Evolutionary conservation across 805 yeast species (phyloP), one percentile per base, ranked within the genome.

Genomic region (Grigorovia humatica): DNA sequence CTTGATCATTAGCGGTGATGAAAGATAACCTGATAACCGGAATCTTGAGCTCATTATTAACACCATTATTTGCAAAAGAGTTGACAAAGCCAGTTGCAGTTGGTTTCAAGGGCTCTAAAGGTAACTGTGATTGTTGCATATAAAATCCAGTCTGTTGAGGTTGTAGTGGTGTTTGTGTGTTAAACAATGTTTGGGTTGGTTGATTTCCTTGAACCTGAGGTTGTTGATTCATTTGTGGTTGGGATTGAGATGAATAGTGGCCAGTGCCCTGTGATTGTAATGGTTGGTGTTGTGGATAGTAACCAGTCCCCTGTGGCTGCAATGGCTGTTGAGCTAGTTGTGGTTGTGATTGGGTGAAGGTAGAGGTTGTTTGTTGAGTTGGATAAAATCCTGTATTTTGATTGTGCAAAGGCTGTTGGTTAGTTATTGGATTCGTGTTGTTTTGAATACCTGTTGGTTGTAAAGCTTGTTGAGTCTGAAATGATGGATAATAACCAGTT

Each of bases 1-100:
- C 77, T 71, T 91, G 98, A 66, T 91, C 97, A 38, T 79, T 80
- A 23, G 85, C 83, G 2, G 95, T 81, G 55, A 91, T 80, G 65
- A 91, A 91, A 11, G 96, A 82, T 49, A 91, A 74, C 58, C 97
- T 78, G 54, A 87, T 85, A 57, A 72, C 72, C 44, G 93, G 93
- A 55, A 85, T 81, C 61, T 81, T 82, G 55, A 86, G 60, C 17
- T 75, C 81, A 43, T 69, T 74, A 62, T 82, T 81, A 59, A 79
- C 80, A 18, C 73, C 71, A 43, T 70, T 74, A 41, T 66, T 62
- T 7, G 76, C 73, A 32, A 73, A 70, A 4, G 72, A 62, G 48
- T 67, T 65, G 41, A 64, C 71, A 55, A 76, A 75, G 2, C 80
- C 81, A 2, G 80, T 76, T 5, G 75, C 75, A 50, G 74, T 79